Percentiles rank a stretch among this genome's conserved stretches.
Conservation (phyloP, 2,329 filamentous ascomycete genomes). For the Cladophialophora immunda region DNA sequence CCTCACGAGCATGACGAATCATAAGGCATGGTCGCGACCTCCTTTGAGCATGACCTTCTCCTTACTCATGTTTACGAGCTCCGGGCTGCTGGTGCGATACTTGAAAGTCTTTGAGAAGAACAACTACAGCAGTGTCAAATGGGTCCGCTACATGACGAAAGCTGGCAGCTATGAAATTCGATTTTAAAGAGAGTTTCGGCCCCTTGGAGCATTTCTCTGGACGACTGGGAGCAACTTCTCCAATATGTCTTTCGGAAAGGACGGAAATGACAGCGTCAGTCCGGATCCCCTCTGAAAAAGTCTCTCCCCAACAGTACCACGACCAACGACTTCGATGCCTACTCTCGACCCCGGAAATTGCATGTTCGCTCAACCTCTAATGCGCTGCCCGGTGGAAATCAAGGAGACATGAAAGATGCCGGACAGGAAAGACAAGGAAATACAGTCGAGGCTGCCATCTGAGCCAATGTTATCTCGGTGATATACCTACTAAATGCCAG, state of each 20-base stretch:
- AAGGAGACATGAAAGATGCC: not conserved
- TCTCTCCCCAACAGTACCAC: not conserved
- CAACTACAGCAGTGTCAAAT: constrained; percentile 98
- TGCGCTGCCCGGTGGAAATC: not conserved
- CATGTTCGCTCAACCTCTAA: not conserved
- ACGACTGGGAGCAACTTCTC: not conserved
- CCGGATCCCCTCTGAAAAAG: not conserved
- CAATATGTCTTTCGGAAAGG: not conserved
- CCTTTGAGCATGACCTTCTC: constrained; percentile 92
- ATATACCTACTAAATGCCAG: constrained; percentile 8
- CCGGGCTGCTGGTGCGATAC: constrained; percentile 88
- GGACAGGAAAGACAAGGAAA: not conserved
- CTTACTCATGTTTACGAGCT: constrained; percentile 97
- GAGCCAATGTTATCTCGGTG: not conserved
- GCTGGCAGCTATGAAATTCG: constrained; percentile 97
- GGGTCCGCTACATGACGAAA: constrained; percentile 98
- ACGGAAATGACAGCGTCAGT: not conserved
- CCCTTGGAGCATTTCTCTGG: not conserved
- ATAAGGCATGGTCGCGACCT: constrained; percentile 95
- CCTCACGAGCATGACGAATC: constrained; percentile 95
- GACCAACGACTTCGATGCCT: not conserved
- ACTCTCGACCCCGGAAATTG: not conserved
- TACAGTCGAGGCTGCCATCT: not conserved
- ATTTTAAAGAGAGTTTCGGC: constrained; percentile 52
- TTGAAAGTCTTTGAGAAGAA: constrained; percentile 99